Evolutionary conservation across 2,329 filamentous ascomycete genomes (phyloP), one percentile per base, ranked within the genome.

Genomic region (Ustulina deusta): DNA sequence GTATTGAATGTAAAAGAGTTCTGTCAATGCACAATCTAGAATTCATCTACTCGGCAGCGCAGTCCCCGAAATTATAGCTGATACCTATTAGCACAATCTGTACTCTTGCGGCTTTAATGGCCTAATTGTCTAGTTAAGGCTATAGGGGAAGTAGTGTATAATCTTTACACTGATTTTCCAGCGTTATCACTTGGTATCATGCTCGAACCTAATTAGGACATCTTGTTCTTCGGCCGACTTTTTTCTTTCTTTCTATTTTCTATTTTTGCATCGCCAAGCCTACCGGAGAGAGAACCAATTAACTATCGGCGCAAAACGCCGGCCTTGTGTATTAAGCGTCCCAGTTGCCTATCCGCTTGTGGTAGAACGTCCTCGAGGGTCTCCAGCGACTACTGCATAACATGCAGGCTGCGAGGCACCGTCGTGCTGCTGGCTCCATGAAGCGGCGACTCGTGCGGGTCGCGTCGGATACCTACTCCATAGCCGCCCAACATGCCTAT

Each of bases 401-500:
- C 69, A 69, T 73, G 71, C 71, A 73, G 65, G 44, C 65, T 72
- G 66, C 68, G 68, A 71, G 70, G 74, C 69, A 66, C 71, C 70
- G 69, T 73, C 68, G 61, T 72, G 66, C 65, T 69, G 66, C 68
- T 61, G 68, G 65, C 32, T 72, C 69, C 72, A 72, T 66, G 64
- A 66, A 69, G 69, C 64, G 54, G 69, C 69, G 58, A 66, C 58
- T 65, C 29, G 55, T 61, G 67, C 61, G 66, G 64, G 64, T 66
- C 66, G 46, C 44, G 63, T 65, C 59, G 70, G 68, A 70, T 65
- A n/a, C n/a, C n/a, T 42, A 61, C 64, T 69, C 66, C 71, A 71
- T 74, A 74, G 72, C 73, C 72, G 74, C 74, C 74, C 69, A 74
- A 73, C 68, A 74, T 71, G 71, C 73, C 69, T 65, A 65, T 58